Evolutionary conservation across 83 land plant genomes (phyloP).

Genomic region (Diphasiastrum complanatum): DNA sequence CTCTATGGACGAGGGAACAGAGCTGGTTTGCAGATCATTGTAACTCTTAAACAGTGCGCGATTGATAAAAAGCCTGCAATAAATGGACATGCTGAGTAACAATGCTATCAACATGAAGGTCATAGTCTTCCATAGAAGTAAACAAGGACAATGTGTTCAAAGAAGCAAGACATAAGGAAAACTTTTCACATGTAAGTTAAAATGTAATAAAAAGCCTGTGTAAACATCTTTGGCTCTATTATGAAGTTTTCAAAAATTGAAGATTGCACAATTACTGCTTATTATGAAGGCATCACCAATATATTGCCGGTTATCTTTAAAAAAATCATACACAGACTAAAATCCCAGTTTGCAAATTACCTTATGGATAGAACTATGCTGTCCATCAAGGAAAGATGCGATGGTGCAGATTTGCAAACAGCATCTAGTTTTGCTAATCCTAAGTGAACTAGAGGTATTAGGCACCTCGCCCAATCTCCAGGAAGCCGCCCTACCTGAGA

Average conservation of each 20-base stretch:
- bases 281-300: too few relatives aligned
- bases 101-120: too few relatives aligned
- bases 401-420: conserved; percentile 53
- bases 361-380: conserved; percentile 51
- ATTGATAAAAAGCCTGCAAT: conserved; percentile 62
- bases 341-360: conserved; percentile 26
- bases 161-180: too few relatives aligned
- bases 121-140: too few relatives aligned
- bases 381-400: conserved; percentile 62
- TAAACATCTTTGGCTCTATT: too few relatives aligned
- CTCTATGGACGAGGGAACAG: conserved; percentile 31
- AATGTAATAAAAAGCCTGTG: too few relatives aligned
- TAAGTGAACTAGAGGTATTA: conserved; percentile 60
- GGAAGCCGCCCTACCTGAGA: conserved; percentile 87
- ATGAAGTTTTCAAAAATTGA: too few relatives aligned
- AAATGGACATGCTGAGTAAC: too few relatives aligned
- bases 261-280: too few relatives aligned
- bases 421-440: conserved; percentile 57
- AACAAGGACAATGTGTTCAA: too few relatives aligned
- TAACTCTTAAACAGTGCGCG: conserved; percentile 49
- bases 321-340: neutral
- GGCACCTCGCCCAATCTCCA: conserved; percentile 85
- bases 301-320: neutral
- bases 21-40: conserved; percentile 36
- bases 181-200: too few relatives aligned